phyloP scores from a whole-genome alignment of 139 green algal genomes.

The Haematococcus sp. region DNA sequence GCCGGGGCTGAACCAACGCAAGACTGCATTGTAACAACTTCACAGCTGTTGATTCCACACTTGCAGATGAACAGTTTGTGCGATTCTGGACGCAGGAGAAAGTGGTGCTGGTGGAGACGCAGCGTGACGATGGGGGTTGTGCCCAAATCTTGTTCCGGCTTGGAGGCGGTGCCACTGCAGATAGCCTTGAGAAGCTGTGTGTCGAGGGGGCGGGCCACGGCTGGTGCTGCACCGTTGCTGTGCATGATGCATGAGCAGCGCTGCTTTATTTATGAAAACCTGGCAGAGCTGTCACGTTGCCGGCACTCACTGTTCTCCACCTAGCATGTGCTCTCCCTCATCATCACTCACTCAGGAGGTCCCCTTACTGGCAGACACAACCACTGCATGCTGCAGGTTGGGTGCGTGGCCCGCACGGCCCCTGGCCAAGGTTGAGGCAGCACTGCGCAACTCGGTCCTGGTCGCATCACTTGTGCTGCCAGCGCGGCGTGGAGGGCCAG shows the following conservation, averaged over 20 bases:
- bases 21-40: too few species aligned
- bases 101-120: conserved; percentile 45
- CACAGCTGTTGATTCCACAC: too few species aligned
- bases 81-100: conserved; percentile 29
- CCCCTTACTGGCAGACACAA: background rate
- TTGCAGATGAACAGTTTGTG: too few species aligned
- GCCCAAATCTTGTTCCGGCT: conserved; percentile 80
- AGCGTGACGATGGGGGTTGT: conserved; percentile 47
- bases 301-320: background rate
- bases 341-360: background rate
- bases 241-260: too few species aligned
- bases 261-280: too few species aligned
- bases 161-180: conserved; percentile 67
- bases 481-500: conserved; percentile 6
- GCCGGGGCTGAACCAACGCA: background rate
- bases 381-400: conserved; percentile 31
- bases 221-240: background rate
- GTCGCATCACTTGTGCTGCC: conserved; percentile 67
- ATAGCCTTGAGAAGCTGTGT: conserved; percentile 80
- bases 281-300: background rate
- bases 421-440: conserved; percentile 77
- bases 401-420: conserved; percentile 86
- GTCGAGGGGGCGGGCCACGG: conserved; percentile 57
- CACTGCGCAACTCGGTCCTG: conserved; percentile 88
- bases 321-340: background rate